Base-by-base conservation (phyloP, 75 land plant genomes). In the Isoetes taiwanensis region DNA sequence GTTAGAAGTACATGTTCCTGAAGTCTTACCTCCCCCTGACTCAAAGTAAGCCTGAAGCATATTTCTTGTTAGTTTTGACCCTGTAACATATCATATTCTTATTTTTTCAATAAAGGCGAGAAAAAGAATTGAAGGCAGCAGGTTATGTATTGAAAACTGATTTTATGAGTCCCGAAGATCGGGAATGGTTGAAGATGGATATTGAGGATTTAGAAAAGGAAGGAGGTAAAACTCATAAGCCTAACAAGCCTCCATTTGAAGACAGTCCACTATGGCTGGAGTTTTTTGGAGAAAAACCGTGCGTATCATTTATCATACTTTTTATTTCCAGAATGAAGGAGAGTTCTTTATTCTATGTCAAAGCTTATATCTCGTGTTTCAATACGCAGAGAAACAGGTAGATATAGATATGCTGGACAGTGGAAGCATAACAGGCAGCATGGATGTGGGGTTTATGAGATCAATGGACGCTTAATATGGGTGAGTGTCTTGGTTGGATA, bases 401-500 rank as follows among this genome's bases (percentile, higher is more conserved):
- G 77, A 34, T 90, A 90, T 46, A 72, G 77, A 52, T 90, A 90
- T 74, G 75, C 96, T 65, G 96, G 96, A 40, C 82, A 90, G 55
- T 85, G 86, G 90, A 90, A 90, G 64, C 96, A 85, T 69, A 78
- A 75, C 41, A 76, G 91, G 30, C 71, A 80, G 75, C 96, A 90
- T 78, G 96, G 96, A 26, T 90, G 96, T 78, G 96, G 96, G 28
- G 74, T 90, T 11, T 82, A 80, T 76, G 86, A 85, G 78, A 66
- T 90, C 30, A 85, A 90, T 68, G 82, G 79, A 34, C 79, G 77
- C 0, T 28, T 58, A 27, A 71, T 72, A 30, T 90, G 67, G 71
- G 96, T 85, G 74, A 28, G 25, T 9, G 38, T 37, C 14, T 14
- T 37, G n/a, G n/a, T n/a, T n/a, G n/a, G n/a, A n/a, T n/a, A n/a